These are phyloP conservation scores for Ustilaginoidea virens DNA, from an alignment of 2,329 filamentous ascomycete genomes.

Conservation along the genomic window DNA sequence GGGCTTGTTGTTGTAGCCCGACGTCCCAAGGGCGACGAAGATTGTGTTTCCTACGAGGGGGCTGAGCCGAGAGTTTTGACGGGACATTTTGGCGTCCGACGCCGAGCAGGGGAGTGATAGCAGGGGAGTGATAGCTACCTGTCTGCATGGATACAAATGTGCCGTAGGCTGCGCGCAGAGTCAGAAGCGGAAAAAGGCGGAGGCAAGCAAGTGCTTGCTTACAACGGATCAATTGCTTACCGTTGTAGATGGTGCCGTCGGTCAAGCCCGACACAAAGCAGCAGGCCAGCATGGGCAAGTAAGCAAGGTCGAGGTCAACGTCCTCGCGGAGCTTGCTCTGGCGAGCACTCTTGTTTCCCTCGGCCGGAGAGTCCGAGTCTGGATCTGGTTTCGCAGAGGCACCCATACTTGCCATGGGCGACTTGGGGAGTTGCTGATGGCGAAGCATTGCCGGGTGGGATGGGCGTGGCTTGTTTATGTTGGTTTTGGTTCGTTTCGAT, in stretches of 20 bases:
- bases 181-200: neutral
- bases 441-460: too few relatives aligned
- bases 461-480: too few relatives aligned
- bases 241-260: conserved; percentile 25
- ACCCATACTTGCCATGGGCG: too few relatives aligned
- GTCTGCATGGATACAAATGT: conserved; percentile 24
- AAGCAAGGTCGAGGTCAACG: conserved; percentile 10
- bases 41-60: conserved; percentile 51
- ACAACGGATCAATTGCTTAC: too few relatives aligned
- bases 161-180: conserved; percentile 10
- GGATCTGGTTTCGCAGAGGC: too few relatives aligned
- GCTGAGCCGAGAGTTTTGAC: too few relatives aligned
- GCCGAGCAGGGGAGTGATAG: neutral
- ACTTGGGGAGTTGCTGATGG: too few relatives aligned
- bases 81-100: too few relatives aligned
- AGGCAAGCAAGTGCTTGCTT: too few relatives aligned
- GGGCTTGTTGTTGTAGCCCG: conserved; percentile 32
- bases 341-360: conserved; percentile 4
- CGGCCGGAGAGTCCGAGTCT: conserved; percentile 7
- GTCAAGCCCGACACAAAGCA: conserved; percentile 22
- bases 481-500: too few relatives aligned
- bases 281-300: conserved; percentile 17
- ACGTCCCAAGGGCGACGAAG: conserved; percentile 43
- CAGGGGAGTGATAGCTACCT: conserved; percentile 5
- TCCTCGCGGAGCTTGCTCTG: conserved; percentile 5